Percentiles rank a stretch among this genome's conserved stretches.
Evolutionary conservation across 495 filamentous ascomycete species (phyloP).

Genomic region (Penicillium coprophilum): DNA sequence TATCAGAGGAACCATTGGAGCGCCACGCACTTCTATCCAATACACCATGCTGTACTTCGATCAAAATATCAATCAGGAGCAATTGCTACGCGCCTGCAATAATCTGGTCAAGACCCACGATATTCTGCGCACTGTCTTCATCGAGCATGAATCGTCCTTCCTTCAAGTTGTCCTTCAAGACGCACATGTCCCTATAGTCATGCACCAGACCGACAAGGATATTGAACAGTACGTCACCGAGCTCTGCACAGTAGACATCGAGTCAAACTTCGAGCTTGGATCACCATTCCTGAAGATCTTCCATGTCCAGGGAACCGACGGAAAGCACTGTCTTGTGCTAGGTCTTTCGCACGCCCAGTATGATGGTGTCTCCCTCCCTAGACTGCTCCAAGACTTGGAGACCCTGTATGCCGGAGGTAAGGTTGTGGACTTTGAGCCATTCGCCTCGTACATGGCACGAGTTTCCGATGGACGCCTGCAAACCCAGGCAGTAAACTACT

Average conservation of each 20-base stretch:
- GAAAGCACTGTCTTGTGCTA: conserved; percentile 50
- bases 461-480: conserved; percentile 18
- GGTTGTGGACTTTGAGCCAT: conserved; percentile 42
- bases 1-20: conserved; percentile 51
- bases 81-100: conserved; percentile 34
- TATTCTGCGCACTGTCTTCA: conserved; percentile 65
- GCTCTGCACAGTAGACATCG: conserved; percentile 40
- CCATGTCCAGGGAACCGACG: conserved; percentile 41
- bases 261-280: conserved; percentile 50
- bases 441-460: conserved; percentile 50
- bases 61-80: conserved; percentile 24
- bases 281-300: conserved; percentile 56
- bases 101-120: conserved; percentile 55
- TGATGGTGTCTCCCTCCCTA: conserved; percentile 63
- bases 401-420: conserved; percentile 40
- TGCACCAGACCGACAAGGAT: conserved; percentile 33
- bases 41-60: conserved; percentile 47
- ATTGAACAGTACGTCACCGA: conserved; percentile 41
- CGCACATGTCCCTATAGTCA: conserved; percentile 34
- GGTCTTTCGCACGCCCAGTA: conserved; percentile 68
- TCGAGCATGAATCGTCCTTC: conserved; percentile 46
- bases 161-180: conserved; percentile 55
- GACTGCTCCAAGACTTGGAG: conserved; percentile 51
- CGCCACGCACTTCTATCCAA: conserved; percentile 45
- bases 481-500: conserved; percentile 37